Percentiles rank a stretch among this genome's conserved stretches.
phyloP scores from a whole-genome alignment of 805 yeast genomes.

The Suhomyces pyralidae region DNA sequence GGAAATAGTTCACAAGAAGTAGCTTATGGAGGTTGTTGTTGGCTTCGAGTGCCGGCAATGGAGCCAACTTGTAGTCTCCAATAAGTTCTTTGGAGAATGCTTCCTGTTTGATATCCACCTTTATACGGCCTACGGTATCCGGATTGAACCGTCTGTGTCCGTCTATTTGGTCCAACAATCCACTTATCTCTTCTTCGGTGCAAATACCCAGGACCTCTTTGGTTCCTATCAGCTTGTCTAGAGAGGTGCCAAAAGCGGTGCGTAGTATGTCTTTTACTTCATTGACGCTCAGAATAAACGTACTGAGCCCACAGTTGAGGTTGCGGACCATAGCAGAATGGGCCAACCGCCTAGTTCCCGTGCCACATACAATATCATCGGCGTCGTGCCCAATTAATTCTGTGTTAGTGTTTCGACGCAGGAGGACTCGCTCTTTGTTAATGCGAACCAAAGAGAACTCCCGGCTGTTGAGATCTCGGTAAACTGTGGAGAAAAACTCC shows the following conservation, averaged over 20 bases:
- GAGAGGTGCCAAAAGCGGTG: not conserved
- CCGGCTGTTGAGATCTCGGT: constrained; percentile 2
- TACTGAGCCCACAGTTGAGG: constrained; percentile 9
- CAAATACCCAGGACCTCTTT: not conserved
- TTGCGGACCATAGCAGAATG: constrained; percentile 7
- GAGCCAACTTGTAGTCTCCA: not conserved
- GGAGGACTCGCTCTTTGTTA: not conserved
- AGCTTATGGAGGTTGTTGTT: constrained; percentile 5
- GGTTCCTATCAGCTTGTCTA: not conserved
- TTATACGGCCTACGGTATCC: not conserved
- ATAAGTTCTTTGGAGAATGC: not conserved
- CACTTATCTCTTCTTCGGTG: not conserved
- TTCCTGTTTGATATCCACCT: not conserved
- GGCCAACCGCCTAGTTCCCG: not conserved
- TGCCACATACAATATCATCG: not conserved
- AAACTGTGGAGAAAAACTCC: constrained; percentile 6
- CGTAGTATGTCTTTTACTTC: constrained; percentile 1
- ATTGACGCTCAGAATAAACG: constrained; percentile 6
- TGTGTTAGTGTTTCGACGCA: not conserved
- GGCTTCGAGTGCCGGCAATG: constrained; percentile 2
- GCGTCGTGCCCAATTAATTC: not conserved
- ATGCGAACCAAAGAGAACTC: constrained; percentile 6
- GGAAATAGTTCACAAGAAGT: constrained; percentile 10
- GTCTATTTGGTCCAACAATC: not conserved
- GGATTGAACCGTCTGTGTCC: not conserved